phyloP scores from a whole-genome alignment of 768 basidiomycete genomes.

The Boletus sp. region DNA sequence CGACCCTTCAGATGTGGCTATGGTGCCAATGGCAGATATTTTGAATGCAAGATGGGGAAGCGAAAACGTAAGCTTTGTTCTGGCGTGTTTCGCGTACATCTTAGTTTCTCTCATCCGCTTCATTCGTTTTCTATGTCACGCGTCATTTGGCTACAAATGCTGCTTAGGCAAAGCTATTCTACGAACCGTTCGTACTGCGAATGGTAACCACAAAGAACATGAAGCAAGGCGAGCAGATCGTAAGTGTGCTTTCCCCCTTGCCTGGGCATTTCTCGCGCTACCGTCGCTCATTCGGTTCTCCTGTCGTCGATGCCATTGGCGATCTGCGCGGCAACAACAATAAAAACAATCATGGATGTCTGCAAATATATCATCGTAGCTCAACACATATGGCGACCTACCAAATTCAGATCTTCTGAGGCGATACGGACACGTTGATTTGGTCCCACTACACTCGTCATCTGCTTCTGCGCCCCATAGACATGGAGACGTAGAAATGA shows the following conservation, averaged over 20 bases:
- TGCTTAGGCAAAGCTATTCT: slow-evolving; percentile 76
- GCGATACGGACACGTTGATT: slow-evolving; percentile 90
- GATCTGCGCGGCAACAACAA: background rate
- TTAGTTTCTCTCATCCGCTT: background rate
- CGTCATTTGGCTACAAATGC: background rate
- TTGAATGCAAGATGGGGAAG: slow-evolving; percentile 84
- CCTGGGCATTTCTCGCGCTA: background rate
- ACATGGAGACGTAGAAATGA: slow-evolving; percentile 12
- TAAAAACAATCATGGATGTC: background rate
- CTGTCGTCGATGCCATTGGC: background rate
- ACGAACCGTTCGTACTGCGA: slow-evolving; percentile 64
- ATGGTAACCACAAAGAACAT: slow-evolving; percentile 83
- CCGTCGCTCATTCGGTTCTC: background rate
- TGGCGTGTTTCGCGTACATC: background rate
- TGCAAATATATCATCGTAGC: slow-evolving; percentile 42
- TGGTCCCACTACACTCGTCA: slow-evolving; percentile 50
- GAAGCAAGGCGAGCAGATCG: slow-evolving; percentile 80
- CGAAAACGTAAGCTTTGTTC: slow-evolving; percentile 65
- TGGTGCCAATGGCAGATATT: slow-evolving; percentile 97
- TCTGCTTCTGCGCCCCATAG: background rate
- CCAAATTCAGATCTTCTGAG: slow-evolving; percentile 94
- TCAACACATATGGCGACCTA: slow-evolving; percentile 93
- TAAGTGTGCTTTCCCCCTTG: slow-evolving; percentile 35
- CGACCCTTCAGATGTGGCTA: slow-evolving; percentile 65
- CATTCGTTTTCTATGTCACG: background rate